These are phyloP conservation scores for Aspergillus sp. DNA, from an alignment of 2,329 filamentous ascomycete genomes.

Conservation along the genomic window DNA sequence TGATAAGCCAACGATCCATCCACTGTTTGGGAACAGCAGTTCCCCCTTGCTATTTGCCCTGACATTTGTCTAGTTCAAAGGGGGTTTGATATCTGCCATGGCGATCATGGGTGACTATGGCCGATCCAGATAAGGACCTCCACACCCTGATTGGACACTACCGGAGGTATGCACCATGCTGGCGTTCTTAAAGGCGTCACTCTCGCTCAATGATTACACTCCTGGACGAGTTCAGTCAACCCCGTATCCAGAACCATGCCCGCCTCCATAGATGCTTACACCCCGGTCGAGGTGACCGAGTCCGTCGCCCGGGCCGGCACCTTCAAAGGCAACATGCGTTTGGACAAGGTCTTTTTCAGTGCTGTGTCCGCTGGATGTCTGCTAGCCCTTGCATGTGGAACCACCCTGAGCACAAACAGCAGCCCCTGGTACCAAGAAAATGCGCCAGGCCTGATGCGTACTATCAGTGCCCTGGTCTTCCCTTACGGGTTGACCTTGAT, in stretches of 20 bases:
- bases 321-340: conserved; percentile 53
- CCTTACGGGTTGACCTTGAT: conserved; percentile 53
- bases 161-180: neutral
- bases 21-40: neutral
- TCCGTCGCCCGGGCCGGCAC: conserved; percentile 51
- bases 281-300: conserved; percentile 52
- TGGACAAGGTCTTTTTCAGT: conserved; percentile 55
- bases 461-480: conserved; percentile 48
- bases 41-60: neutral
- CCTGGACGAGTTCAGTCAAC: neutral
- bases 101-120: neutral
- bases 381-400: conserved; percentile 53
- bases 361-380: conserved; percentile 53
- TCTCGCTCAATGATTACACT: neutral
- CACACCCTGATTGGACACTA: neutral
- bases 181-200: neutral
- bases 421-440: conserved; percentile 52
- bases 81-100: neutral
- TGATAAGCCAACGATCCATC: neutral
- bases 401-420: conserved; percentile 46
- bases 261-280: conserved; percentile 42
- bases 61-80: no score
- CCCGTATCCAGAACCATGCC: conserved; percentile 6
- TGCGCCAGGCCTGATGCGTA: conserved; percentile 49
- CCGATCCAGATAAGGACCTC: conserved; percentile 5